Evolutionary conservation across 1,139 yeast species (phyloP), one percentile per base, ranked within the genome.

Genomic region (Taphrina betulina): DNA sequence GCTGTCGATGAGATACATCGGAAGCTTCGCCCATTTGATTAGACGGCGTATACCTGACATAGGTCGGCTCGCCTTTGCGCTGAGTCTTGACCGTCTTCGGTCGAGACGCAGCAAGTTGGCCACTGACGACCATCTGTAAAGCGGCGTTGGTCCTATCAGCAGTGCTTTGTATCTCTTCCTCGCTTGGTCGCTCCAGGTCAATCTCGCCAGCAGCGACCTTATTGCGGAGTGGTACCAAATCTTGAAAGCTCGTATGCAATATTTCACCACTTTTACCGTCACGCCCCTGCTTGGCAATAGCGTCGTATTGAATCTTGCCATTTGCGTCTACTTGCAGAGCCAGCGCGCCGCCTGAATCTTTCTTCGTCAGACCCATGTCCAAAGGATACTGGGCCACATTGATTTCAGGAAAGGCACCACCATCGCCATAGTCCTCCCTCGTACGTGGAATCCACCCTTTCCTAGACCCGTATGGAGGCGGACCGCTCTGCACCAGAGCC

Each of bases 41-140:
- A 12, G 75, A 69, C 0, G 83, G 78, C 1, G 79, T 78, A 59
- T 79, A 78, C 46, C 78, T 69, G 3, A 78, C 71, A 62, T 72
- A 78, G 1, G 74, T 72, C 1, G 78, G 67, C 26, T 73, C 73
- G 7, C 62, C 63, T 5, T 61, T 61, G 29, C 64, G 63, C 51
- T 57, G 67, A 45, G 60, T 64, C 53, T 43, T 28, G 60, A 66
- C 58, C 56, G 70, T 28, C 65, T 66, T 59, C 61, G 73, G 61
- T 67, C 69, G 56, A 60, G 64, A 62, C 2, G 66, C 63, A 16
- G 67, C 65, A 0, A 68, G 50, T 45, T 75, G 75, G 3, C 71
- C 68, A 2, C 71, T 68, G 3, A 81, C 62, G 1, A 80, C 70
- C 45, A 69, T 69, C 40, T 78, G 77, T 12, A 82, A 67, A 0